Conservation (phyloP, 73 alveolate genomes). For the Paramecium pentaurelia region DNA sequence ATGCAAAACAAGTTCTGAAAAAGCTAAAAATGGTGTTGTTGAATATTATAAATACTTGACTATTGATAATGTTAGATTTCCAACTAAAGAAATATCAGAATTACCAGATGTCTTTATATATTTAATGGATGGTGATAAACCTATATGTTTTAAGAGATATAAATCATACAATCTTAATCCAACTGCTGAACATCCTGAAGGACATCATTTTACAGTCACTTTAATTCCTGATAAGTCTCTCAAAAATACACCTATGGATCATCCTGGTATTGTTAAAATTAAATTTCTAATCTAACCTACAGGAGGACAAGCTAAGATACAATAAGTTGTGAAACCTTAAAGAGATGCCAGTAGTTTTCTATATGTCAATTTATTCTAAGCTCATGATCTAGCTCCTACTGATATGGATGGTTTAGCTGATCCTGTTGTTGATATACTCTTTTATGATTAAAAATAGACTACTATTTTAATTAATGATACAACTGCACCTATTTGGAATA, state of each 20-base stretch:
- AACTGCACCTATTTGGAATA: constrained; percentile 18
- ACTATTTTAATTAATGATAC: neutral
- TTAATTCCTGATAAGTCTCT: constrained; percentile 56
- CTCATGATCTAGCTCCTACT: constrained; percentile 50
- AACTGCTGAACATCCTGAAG: neutral
- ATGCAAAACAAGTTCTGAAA: neutral
- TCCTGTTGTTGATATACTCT: neutral
- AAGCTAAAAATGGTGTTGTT: constrained; percentile 46
- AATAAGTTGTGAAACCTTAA: neutral
- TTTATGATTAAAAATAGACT: neutral
- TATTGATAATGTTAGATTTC: neutral
- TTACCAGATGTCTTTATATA: constrained; percentile 56
- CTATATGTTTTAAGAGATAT: constrained; percentile 48
- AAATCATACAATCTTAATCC: neutral
- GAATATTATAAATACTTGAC: constrained; percentile 27
- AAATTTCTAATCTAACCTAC: neutral
- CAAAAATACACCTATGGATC: constrained; percentile 45
- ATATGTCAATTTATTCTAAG: constrained; percentile 24
- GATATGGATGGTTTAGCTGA: constrained; percentile 57
- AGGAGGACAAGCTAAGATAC: constrained; percentile 7
- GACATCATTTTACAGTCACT: neutral
- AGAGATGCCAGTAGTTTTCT: neutral
- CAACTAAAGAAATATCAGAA: neutral
- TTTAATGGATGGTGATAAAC: constrained; percentile 59
- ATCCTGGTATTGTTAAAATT: constrained; percentile 46